Evolutionary conservation across 2,329 filamentous ascomycete genomes (phyloP).

Genomic region (Magnaporthiopsis poae): DNA sequence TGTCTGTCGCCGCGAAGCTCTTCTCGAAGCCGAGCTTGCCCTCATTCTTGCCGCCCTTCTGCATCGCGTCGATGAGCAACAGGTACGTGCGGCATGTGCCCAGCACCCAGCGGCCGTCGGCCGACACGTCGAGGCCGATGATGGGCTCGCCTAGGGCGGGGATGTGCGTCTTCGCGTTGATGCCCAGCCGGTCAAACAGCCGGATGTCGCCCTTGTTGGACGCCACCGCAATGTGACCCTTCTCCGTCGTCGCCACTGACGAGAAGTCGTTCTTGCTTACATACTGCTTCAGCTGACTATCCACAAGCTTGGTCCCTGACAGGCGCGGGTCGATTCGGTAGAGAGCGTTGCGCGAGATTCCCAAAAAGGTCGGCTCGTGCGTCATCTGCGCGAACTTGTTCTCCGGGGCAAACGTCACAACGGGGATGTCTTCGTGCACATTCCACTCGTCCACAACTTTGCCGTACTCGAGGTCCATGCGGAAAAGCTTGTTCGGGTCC

Average conservation of each 20-base stretch:
- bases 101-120: constrained; percentile 89
- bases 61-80: constrained; percentile 80
- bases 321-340: constrained; percentile 90
- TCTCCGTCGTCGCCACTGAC: constrained; percentile 83
- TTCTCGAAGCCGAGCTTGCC: constrained; percentile 97
- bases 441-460: constrained; percentile 99
- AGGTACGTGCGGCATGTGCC: constrained; percentile 92
- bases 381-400: constrained; percentile 99
- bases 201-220: constrained; percentile 96
- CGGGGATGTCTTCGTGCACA: constrained; percentile 87
- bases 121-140: constrained; percentile 86
- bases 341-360: constrained; percentile 82
- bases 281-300: constrained; percentile 89
- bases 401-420: constrained; percentile 84
- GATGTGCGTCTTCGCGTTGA: constrained; percentile 95
- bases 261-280: constrained; percentile 96
- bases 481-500: constrained; percentile 84
- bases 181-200: constrained; percentile 88
- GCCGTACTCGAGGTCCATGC: constrained; percentile 95
- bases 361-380: constrained; percentile 85
- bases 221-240: constrained; percentile 91
- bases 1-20: constrained; percentile 80
- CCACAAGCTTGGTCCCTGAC: constrained; percentile 82
- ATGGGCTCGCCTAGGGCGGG: constrained; percentile 92
- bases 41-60: constrained; percentile 89